Evolutionary conservation across 1,284 basidiomycete genomes (phyloP), one percentile per base, ranked within the genome.

Genomic region (Apiotrichum montevideense): DNA sequence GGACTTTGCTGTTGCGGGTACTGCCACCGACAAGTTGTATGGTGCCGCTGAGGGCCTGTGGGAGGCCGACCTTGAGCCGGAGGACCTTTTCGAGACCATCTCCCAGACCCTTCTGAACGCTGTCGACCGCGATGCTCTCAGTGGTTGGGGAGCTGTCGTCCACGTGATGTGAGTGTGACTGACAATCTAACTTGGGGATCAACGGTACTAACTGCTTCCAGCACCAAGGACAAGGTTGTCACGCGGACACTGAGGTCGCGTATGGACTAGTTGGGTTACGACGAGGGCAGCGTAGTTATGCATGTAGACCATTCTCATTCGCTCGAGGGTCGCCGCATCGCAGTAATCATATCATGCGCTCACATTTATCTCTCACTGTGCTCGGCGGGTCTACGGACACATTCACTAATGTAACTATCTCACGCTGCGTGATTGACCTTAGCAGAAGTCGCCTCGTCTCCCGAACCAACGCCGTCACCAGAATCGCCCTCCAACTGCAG

Each of bases 61-160:
- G 96, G 95, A 99, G 78, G 92, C 94, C 6, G 90, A 94, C 77
- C 80, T 99, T 73, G 80, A 42, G 72, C 85, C 94, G 11, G 96
- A 98, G 73, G 96, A 98, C 76, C 80, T 99, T 52, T 99, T 99
- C 70, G 96, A 98, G 80, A 98, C 96, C 11, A 93, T 98, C 69
- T 92, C 91, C 29, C 96, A 99, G 77, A 95, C 93, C 8, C 79
- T 99, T 56, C 79, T 98, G 70, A 98, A 95, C 68, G 91, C 93
- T 8, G 87, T 98, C 41, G 96, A 99, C 76, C 83, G 96, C 52
- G 96, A 98, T 77, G 93, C 96, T 14, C 90, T 87, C 73, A 96
- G 92, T 55, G 96, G 96, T 62, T 98, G 92, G 93, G 96, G 96
- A 49, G 92, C 87, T 39, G 79, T 96, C 47, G 95, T 99, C 51